Evolutionary conservation across 2,329 filamentous ascomycete genomes (phyloP), one percentile per base, ranked within the genome.

Genomic region (Nemania abortiva): DNA sequence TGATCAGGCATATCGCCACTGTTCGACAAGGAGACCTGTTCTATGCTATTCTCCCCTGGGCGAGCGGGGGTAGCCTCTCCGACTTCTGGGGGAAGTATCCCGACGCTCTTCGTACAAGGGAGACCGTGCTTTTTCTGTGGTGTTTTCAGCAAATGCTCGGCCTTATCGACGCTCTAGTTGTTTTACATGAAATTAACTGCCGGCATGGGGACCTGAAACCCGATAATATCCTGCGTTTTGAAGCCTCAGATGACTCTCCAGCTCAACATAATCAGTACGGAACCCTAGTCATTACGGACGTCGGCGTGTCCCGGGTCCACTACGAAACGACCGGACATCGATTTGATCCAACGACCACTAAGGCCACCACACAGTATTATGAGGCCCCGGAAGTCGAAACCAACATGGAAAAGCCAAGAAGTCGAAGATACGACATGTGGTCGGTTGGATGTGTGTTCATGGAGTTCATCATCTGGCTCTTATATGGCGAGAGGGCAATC

Each of bases 201-300:
- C 55, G 66, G 22, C 66, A 68, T n/a, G 66, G 66, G 3, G 66
- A 68, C 18, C n/a, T 68, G 2, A 68, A 69, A 53, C 66, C 66
- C 4, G 66, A 65, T 37, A 69, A 69, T 20, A 65, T 69, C 18
- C 42, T 69, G 5, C 42, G 58, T 27, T 69, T 69, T 22, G 13
- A 34, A 11, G 31, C 24, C 4, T 45, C 61, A 9, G 31, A 13
- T 15, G n/a, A 52, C 15, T 10, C 24, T 1, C 1, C 11, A 0
- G 3, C 13, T n/a, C 34, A 3, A 3, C 1, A 58, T 10, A 10
- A 11, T 3, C 10, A 47, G 45, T 47, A 24, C 11, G 66, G 66
- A 10, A 61, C n/a, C 1, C 39, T 69, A 31, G 52, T 65, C 3
- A 49, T 69, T 13, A 56, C 66, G 13, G 66, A 69, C 37, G 62